Conservation (phyloP, 768 basidiomycete species). For the Omphalotus guepiniiformis region DNA sequence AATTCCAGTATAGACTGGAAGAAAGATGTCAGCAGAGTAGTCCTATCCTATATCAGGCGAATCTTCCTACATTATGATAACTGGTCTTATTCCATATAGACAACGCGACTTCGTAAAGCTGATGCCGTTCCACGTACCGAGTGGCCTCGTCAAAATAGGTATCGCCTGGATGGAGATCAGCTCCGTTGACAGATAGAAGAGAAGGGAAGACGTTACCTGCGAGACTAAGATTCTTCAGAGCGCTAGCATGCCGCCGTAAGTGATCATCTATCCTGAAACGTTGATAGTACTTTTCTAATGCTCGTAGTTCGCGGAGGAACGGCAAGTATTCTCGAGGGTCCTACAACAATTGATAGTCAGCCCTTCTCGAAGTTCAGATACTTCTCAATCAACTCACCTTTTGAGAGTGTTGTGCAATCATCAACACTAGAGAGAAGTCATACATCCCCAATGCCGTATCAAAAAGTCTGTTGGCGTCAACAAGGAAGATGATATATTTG, state of each 20-base stretch:
- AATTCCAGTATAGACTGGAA: constrained; percentile 61
- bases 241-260: constrained; percentile 69
- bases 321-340: constrained; percentile 98
- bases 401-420: constrained; percentile 96
- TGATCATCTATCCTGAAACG: constrained; percentile 92
- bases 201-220: constrained; percentile 47
- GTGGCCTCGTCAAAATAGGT: constrained; percentile 77
- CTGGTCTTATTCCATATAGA: constrained; percentile 66
- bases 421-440: constrained; percentile 90
- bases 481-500: constrained; percentile 97
- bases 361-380: not conserved
- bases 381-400: constrained; percentile 56
- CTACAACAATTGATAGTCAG: constrained; percentile 36
- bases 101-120: constrained; percentile 70
- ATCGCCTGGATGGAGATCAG: constrained; percentile 39
- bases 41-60: not conserved
- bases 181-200: not conserved
- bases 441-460: constrained; percentile 98
- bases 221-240: constrained; percentile 66
- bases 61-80: constrained; percentile 56
- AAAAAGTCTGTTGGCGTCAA: constrained; percentile 87
- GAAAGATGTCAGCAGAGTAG: constrained; percentile 12
- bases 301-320: constrained; percentile 86
- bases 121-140: constrained; percentile 73
- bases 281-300: constrained; percentile 78